Conservation (phyloP, 805 yeast species). For the Saccharomycopsis guyanensis region DNA sequence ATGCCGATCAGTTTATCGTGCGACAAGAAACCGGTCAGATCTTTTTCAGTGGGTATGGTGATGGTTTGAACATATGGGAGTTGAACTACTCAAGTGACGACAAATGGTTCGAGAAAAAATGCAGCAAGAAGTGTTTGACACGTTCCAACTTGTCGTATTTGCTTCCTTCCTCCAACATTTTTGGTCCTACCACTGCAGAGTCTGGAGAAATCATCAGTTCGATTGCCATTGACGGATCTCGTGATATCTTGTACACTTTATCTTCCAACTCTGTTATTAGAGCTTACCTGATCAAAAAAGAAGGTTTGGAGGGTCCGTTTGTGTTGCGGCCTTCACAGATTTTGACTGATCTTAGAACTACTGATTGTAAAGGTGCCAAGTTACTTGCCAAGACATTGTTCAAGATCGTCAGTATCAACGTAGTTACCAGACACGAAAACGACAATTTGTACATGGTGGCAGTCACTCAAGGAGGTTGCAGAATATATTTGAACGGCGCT, state of each 20-base stretch:
- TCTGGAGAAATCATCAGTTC: constrained; percentile 54
- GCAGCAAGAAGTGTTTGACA: constrained; percentile 78
- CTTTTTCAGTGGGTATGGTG: constrained; percentile 75
- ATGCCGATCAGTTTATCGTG: constrained; percentile 53
- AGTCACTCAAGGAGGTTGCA: constrained; percentile 74
- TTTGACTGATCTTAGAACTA: constrained; percentile 34
- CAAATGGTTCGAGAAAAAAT: constrained; percentile 79
- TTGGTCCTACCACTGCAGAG: constrained; percentile 4
- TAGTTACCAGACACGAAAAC: constrained; percentile 59
- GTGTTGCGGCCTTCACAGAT: constrained; percentile 32
- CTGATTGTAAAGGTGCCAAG: constrained; percentile 44
- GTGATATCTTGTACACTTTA: constrained; percentile 72
- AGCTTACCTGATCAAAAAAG: constrained; percentile 47
- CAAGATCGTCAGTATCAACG: constrained; percentile 54
- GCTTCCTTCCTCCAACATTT: constrained; percentile 34
- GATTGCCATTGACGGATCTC: constrained; percentile 65
- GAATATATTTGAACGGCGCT: constrained; percentile 50
- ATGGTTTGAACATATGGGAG: constrained; percentile 80
- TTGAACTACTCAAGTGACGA: constrained; percentile 74
- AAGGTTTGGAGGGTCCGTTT: constrained; percentile 35
- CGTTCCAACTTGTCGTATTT: constrained; percentile 50
- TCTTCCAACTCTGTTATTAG: constrained; percentile 77
- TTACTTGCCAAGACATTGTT: constrained; percentile 45
- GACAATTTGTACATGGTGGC: constrained; percentile 67
- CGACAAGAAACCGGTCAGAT: constrained; percentile 66